A percentile compares a stretch with the other conserved stretches of the same genome.
Evolutionary conservation across 257 asterid genomes (phyloP).

Genomic region (Fraxinus quadrangulata): DNA sequence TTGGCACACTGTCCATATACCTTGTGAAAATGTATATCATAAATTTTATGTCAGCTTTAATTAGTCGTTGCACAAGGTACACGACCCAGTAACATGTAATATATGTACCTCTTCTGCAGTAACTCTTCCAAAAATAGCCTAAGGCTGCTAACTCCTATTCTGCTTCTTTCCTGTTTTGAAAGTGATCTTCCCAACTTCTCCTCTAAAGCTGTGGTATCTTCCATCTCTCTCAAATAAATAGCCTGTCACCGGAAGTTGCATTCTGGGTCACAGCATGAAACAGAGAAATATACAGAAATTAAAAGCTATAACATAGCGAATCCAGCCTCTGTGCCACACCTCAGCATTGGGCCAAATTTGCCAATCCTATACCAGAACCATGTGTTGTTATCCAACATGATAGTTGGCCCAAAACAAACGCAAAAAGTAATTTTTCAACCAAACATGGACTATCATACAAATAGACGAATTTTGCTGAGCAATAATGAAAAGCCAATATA

Average conservation of each 20-base stretch:
- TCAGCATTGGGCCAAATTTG: not conserved
- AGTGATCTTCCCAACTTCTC: slow-evolving; percentile 93
- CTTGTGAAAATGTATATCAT: slow-evolving; percentile 40
- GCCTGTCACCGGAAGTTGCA: slow-evolving; percentile 48
- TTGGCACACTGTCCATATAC: slow-evolving; percentile 92
- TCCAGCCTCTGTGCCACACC: slow-evolving; percentile 1
- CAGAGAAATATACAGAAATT: slow-evolving; percentile 5
- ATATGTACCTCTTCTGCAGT: slow-evolving; percentile 69
- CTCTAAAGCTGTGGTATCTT: slow-evolving; percentile 78
- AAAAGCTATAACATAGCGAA: slow-evolving; percentile 4
- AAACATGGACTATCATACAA: not conserved
- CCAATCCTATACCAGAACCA: slow-evolving; percentile 1
- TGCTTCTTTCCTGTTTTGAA: slow-evolving; percentile 77
- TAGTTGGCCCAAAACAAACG: not conserved
- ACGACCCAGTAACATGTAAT: slow-evolving; percentile 17
- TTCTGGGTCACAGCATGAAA: slow-evolving; percentile 22
- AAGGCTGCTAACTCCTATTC: slow-evolving; percentile 93
- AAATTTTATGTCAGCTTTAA: slow-evolving; percentile 25
- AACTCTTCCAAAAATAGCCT: slow-evolving; percentile 90
- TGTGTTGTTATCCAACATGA: slow-evolving; percentile 24
- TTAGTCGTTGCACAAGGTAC: slow-evolving; percentile 19
- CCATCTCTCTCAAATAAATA: slow-evolving; percentile 76
- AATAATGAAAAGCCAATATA: not conserved
- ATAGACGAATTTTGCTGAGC: not conserved
- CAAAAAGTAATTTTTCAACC: not conserved